Conservation (phyloP, 73 alveolate species). For the Paramecium caudatum region DNA sequence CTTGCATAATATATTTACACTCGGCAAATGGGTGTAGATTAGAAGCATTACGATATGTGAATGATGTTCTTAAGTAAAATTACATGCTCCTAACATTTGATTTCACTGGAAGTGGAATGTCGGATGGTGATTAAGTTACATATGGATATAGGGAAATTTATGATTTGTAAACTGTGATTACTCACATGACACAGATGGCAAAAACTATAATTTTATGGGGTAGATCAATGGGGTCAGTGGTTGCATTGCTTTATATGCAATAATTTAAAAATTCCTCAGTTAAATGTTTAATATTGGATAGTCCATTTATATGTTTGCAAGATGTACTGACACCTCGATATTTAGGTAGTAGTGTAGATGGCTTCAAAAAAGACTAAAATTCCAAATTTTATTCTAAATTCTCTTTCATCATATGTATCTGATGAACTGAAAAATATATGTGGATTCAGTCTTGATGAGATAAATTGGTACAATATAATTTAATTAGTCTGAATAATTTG, state of each 20-base stretch:
- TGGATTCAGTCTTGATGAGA: constrained; percentile 45
- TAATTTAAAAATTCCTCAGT: background rate
- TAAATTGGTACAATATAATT: background rate
- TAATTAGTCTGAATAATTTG: constrained; percentile 8
- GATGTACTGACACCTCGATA: constrained; percentile 17
- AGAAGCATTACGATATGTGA: constrained; percentile 17
- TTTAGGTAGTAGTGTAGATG: constrained; percentile 53
- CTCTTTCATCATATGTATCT: constrained; percentile 52
- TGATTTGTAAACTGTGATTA: constrained; percentile 55
- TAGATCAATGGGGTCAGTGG: constrained; percentile 69
- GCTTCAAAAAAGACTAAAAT: constrained; percentile 54
- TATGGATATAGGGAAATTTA: constrained; percentile 52
- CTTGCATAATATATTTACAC: constrained; percentile 53
- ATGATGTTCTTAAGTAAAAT: constrained; percentile 18
- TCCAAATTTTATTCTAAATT: constrained; percentile 54
- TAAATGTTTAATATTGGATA: constrained; percentile 8
- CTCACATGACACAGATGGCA: background rate
- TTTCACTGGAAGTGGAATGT: constrained; percentile 48
- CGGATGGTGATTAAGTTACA: constrained; percentile 43
- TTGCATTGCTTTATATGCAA: constrained; percentile 58
- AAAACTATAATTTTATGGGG: constrained; percentile 56
- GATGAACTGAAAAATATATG: background rate
- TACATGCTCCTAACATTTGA: constrained; percentile 52
- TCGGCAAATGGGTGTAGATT: constrained; percentile 57
- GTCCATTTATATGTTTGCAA: constrained; percentile 49